Percentiles rank a stretch among this genome's conserved stretches.
Evolutionary conservation across 2,329 filamentous ascomycete species (phyloP).

Genomic region (Cephalotrichum gorgonifer): DNA sequence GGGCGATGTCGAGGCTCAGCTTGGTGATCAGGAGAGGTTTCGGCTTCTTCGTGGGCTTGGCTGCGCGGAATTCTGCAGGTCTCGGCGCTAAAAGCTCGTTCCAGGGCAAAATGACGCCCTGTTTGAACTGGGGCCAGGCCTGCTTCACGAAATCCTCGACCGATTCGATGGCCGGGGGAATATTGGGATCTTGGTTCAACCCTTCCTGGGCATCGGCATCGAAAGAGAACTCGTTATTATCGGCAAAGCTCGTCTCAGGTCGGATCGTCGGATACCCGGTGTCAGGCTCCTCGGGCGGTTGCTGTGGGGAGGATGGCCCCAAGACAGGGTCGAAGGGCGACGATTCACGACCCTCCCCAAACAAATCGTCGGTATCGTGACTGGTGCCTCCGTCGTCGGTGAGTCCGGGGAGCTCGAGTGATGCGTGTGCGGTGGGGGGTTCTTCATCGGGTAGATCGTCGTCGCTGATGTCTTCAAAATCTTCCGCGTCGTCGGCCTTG

Average conservation of each 20-base stretch:
- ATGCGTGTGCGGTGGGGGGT: conserved; percentile 29
- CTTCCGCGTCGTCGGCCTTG: conserved; percentile 86
- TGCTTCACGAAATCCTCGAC: conserved; percentile 67
- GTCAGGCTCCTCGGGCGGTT: background rate
- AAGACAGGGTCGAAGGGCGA: conserved; percentile 34
- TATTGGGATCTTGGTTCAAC: conserved; percentile 49
- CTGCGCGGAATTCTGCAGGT: conserved; percentile 66
- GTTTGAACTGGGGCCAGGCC: conserved; percentile 72
- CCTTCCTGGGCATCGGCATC: conserved; percentile 29
- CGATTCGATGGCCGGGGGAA: conserved; percentile 61
- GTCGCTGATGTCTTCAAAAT: conserved; percentile 85
- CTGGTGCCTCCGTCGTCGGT: conserved; percentile 51
- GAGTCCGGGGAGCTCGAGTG: conserved; percentile 39
- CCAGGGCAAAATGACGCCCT: conserved; percentile 65
- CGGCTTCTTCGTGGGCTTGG: conserved; percentile 67
- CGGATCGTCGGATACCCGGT: conserved; percentile 4
- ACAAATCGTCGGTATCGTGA: conserved; percentile 56
- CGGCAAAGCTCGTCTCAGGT: conserved; percentile 8
- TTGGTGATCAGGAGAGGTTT: conserved; percentile 81
- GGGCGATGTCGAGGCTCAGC: conserved; percentile 73
- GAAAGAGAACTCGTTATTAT: conserved; percentile 20
- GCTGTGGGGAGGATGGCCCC: conserved; percentile 29
- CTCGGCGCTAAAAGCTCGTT: conserved; percentile 76
- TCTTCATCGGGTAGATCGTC: conserved; percentile 82
- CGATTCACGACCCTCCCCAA: conserved; percentile 48